Base-by-base conservation (phyloP, 164 flowering plant species). In the Chimonanthus praecox region DNA sequence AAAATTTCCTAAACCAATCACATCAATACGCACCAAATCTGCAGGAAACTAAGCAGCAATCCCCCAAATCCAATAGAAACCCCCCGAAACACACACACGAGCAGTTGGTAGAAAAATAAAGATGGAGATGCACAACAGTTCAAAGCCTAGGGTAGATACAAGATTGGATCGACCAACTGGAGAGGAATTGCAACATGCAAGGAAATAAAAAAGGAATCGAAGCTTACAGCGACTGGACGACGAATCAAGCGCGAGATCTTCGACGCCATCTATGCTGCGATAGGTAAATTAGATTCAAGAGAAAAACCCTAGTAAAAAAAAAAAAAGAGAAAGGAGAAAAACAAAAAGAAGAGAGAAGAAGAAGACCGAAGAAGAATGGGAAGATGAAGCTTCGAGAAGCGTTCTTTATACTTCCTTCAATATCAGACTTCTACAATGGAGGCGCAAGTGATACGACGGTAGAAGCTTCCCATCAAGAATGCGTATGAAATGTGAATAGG, bases 211-310 rank as follows among this genome's bases (percentile, higher is more conserved):
- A 63, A 63, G 20, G 44, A 63, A 63, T 20, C 44, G 46, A 20
- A 63, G 64, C 50, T 62, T 47, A 72, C 74, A 47, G 74, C 67
- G 46, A 72, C 58, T 2, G 74, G 74, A 2, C 68, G 74, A 49
- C 74, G 74, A 48, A 72, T 33, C 68, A 72, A 46, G 60, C 74
- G 74, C 48, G 58, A 58, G 46, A 72, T 63, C 66, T 20, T 63
- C 66, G 66, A 18, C 44, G 66, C 66, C 66, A 63, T 63, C 4
- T 20, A 7, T 33, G 10, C 66, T 63, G 18, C 66, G 44, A 63
- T 63, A 11, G 5, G 16, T 54, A 20, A 20, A n/a, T 8, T 3
- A 5, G 65, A 21, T 62, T 62, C 65, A 18, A 62, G 21, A 62
- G 21, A 18, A 8, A 62, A 62, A 63, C 66, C 66, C 66, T 63